Evolutionary conservation across 2,329 filamentous ascomycete species (phyloP).

Genomic region (Trichoderma cornu-damae): DNA sequence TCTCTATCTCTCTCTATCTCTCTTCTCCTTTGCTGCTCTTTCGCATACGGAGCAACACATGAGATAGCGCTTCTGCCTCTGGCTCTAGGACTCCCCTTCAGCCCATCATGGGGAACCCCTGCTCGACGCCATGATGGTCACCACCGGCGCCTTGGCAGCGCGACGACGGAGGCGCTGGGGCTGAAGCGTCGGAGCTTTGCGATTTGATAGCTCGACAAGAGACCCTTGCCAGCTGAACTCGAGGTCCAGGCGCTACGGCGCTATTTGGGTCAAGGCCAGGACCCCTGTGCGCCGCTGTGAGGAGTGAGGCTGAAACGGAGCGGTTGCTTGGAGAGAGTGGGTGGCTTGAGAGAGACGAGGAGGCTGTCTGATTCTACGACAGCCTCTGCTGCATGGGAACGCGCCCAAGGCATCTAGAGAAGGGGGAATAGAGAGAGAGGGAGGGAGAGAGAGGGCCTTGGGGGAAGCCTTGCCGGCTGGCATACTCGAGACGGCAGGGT

Average conservation of each 20-base stretch:
- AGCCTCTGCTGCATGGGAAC: not conserved
- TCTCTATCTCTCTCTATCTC: too few relatives aligned
- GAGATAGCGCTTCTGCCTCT: too few relatives aligned
- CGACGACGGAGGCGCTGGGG: not conserved
- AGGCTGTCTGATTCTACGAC: not conserved
- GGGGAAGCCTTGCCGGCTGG: not conserved
- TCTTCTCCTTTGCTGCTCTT: not conserved
- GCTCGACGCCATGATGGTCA: not conserved
- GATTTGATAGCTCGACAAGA: constrained; percentile 13
- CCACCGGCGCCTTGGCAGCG: constrained; percentile 10
- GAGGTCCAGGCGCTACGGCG: constrained; percentile 3
- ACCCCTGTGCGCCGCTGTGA: not conserved
- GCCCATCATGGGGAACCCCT: constrained; percentile 15
- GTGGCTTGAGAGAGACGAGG: not conserved
- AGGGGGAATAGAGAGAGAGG: not conserved
- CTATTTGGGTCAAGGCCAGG: not conserved
- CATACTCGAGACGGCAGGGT: not conserved
- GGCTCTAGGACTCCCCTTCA: not conserved
- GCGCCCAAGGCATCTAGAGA: not conserved
- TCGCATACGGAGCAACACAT: not conserved
- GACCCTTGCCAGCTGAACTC: constrained; percentile 19
- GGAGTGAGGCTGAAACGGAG: constrained; percentile 14
- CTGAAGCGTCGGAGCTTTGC: not conserved
- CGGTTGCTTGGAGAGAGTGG: not conserved
- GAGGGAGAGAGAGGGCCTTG: not conserved